Evolutionary conservation across 140 eudicot species (phyloP), one percentile per base, ranked within the genome.

Genomic region (Bidens hawaiensis): DNA sequence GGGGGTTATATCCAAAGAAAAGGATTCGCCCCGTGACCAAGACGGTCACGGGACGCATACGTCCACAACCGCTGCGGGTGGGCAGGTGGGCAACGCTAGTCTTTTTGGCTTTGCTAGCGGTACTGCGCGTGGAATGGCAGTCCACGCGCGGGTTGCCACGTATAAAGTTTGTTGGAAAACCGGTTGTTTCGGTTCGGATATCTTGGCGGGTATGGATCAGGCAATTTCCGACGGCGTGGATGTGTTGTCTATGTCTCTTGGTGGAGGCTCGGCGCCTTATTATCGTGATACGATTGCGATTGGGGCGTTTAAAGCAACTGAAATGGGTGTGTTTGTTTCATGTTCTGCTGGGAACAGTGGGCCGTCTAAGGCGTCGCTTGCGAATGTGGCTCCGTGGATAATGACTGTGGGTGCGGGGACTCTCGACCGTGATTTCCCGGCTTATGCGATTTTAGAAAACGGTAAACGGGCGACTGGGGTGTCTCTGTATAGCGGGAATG

Each of bases 11-110:
- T 41, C 59, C 0, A 78, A 62, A 12, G 95, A 85, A n/a, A 28
- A 63, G 5, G 79, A 67, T 19, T 85, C 96, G 13, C 85, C 99
- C 0, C 93, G 95, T 13, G 96, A 93, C 67, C 62, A 61, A 25
- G 95, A 93, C 28, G 99, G 99, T 3, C 99, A 93, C 59, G 99
- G 99, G 67, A 93, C 99, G 0, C 96, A 93, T 56, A 88, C 96
- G 0, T 83, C 96, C 1, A 76, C 87, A 16, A 93, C 96, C n/a
- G 99, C 96, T 1, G 94, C 83, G 0, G 99, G 96, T 0, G 60
- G 64, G 0, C 73, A 23, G 24, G 96, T 93, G 23, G 78, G 17
- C 3, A 85, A 88, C 49, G 99, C 90, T 9, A 82, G 94, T 51
- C 73, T 87, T 4, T 70, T 93, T 2, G 96, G 99, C 0, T 93